Evolutionary conservation across 495 filamentous ascomycete species (phyloP).

Genomic region (Talaromyces proteolyticus): DNA sequence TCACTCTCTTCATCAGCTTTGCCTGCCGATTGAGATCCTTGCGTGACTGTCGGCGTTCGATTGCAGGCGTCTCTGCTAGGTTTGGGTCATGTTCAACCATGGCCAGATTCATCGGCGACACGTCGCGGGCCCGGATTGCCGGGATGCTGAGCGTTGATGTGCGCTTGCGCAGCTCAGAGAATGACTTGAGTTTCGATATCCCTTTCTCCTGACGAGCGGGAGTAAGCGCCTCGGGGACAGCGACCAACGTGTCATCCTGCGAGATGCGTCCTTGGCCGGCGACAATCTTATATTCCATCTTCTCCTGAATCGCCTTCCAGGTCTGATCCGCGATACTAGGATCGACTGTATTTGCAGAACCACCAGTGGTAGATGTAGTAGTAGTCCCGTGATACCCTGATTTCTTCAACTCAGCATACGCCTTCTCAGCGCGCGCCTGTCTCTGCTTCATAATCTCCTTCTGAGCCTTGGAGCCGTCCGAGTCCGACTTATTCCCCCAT

Average conservation of each 20-base stretch:
- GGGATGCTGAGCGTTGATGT: constrained; percentile 26
- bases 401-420: constrained; percentile 58
- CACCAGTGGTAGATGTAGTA: not conserved
- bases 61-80: constrained; percentile 20
- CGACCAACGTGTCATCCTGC: constrained; percentile 4
- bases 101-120: constrained; percentile 3
- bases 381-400: constrained; percentile 47
- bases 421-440: constrained; percentile 44
- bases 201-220: not conserved
- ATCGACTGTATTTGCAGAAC: constrained; percentile 8
- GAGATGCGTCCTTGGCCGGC: not conserved
- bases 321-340: constrained; percentile 26
- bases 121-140: constrained; percentile 19
- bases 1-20: constrained; percentile 59
- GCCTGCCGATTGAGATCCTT: constrained; percentile 57
- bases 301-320: constrained; percentile 32
- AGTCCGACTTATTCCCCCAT: constrained; percentile 36
- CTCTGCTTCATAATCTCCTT: constrained; percentile 25
- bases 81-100: constrained; percentile 18
- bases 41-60: constrained; percentile 48
- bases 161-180: constrained; percentile 32
- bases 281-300: constrained; percentile 23
- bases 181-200: constrained; percentile 11
- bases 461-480: no score
- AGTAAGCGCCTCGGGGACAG: not conserved